Percentiles rank a stretch among this genome's conserved stretches.
Evolutionary conservation across 371 early-diverging fungal genomes (phyloP).

Genomic region (Capillidium rhysosporum): DNA sequence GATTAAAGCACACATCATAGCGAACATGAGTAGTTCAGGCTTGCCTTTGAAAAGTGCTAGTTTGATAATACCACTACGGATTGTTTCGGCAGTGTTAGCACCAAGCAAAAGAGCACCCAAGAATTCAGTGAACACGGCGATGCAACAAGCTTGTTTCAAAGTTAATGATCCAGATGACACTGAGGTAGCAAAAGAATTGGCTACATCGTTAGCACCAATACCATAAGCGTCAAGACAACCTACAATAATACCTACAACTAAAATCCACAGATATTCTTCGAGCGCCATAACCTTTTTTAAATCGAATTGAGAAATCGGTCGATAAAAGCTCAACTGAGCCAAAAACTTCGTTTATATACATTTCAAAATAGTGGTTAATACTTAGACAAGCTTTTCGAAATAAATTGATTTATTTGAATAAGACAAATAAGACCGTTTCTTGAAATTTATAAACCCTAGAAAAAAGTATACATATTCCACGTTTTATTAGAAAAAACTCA

Average conservation of each 20-base stretch:
- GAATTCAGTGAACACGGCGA: conserved; percentile 70
- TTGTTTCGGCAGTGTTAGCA: conserved; percentile 45
- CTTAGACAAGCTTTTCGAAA: too few species aligned
- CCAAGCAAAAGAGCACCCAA: conserved; percentile 68
- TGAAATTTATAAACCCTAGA: too few species aligned
- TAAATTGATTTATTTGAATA: too few species aligned
- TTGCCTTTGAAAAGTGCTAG: conserved; percentile 21
- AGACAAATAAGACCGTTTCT: too few species aligned
- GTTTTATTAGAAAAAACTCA: too few species aligned
- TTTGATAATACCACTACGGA: conserved; percentile 47
- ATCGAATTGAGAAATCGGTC: too few species aligned
- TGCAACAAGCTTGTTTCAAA: conserved; percentile 40
- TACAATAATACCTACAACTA: conserved; percentile 44
- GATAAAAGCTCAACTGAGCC: too few species aligned
- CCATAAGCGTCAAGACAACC: conserved; percentile 41
- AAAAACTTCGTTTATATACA: too few species aligned
- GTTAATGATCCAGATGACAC: conserved; percentile 66
- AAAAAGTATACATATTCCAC: too few species aligned
- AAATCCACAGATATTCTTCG: too few species aligned
- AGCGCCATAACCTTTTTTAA: neutral
- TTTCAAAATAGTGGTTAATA: too few species aligned
- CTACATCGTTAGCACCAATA: conserved; percentile 75
- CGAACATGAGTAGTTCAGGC: conserved; percentile 61
- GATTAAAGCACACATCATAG: conserved; percentile 55
- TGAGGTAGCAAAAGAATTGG: conserved; percentile 71